Evolutionary conservation across 805 yeast species (phyloP).

Genomic region (Ogataea pilisensis): DNA sequence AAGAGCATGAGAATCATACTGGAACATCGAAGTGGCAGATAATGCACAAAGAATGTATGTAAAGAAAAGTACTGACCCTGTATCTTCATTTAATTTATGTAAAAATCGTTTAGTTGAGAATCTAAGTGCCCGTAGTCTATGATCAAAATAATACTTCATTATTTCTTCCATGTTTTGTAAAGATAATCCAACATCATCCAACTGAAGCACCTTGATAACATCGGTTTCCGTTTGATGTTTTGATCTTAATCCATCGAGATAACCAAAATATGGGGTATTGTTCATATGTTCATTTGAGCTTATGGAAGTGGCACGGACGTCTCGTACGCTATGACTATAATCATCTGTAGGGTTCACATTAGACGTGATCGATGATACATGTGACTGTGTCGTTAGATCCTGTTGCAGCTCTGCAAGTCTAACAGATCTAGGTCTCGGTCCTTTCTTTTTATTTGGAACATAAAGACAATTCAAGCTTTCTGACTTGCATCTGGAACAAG

Average conservation of each 20-base stretch:
- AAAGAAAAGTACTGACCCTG: slow-evolving; percentile 15
- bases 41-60: slow-evolving; percentile 24
- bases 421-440: slow-evolving; percentile 22
- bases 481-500: slow-evolving; percentile 22
- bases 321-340: too few relatives aligned
- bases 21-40: slow-evolving; percentile 14
- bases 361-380: too few relatives aligned
- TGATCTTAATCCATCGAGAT: background rate
- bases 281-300: background rate
- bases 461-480: slow-evolving; percentile 21
- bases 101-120: slow-evolving; percentile 20
- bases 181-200: slow-evolving; percentile 16
- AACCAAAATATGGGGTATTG: background rate
- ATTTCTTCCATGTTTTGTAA: slow-evolving; percentile 18
- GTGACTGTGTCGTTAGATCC: too few relatives aligned
- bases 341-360: too few relatives aligned
- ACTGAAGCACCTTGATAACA: slow-evolving; percentile 4
- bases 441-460: slow-evolving; percentile 26
- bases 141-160: slow-evolving; percentile 15
- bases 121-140: slow-evolving; percentile 9
- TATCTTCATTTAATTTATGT: slow-evolving; percentile 14
- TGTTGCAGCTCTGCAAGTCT: too few relatives aligned
- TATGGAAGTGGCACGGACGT: too few relatives aligned
- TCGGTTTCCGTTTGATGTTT: slow-evolving; percentile 4
- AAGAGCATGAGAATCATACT: slow-evolving; percentile 16